Evolutionary conservation across 495 filamentous ascomycete genomes (phyloP), one percentile per base, ranked within the genome.

Genomic region (Margaritispora aquatica): DNA sequence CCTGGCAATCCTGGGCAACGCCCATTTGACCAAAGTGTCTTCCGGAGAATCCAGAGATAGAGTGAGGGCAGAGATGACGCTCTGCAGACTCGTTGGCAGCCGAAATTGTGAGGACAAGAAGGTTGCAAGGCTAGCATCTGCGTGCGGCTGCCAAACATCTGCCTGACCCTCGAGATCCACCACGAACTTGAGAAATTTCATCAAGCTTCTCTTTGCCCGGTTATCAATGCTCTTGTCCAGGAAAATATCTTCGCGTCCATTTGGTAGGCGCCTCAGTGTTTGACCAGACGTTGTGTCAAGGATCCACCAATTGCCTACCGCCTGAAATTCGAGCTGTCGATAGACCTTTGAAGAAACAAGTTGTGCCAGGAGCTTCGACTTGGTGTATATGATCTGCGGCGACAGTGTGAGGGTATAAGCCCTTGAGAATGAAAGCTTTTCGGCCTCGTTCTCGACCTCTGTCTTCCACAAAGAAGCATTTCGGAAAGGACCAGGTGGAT

Each of bases 221-320:
- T 85, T 76, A 46, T 89, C 83, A 55, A 96, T 85, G 50, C 74
- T 74, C 26, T 79, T 78, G 67, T 90, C 88, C 24, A 81, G 79
- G 66, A 94, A 93, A 47, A 97, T 80, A 73, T 96, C 92, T 72
- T 97, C 92, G 31, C 92, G 82, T 46, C 88, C 88, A 59, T 85
- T 88, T 1, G 92, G 91, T 55, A 97, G 85, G 21, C 84, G 83
- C 36, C 76, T 73, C 26, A 94, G 69, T 2, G 65, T 36, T n/a
- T 63, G 22, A 2, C 72, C 65, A 54, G 72, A 67, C 15, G 66
- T 63, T 38, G 15, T 21, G 48, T 63, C 54, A 68, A 87, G 86
- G 34, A 96, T 84, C 83, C 87, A 97, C 88, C 92, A 97, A 58
- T 88, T 93, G 27, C 95, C 95, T 7, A 97, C 88, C 4, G 94